A percentile compares a stretch with the other conserved stretches of the same genome.
phyloP scores from a whole-genome alignment of 805 yeast species.

The Hanseniaspora lindneri region DNA sequence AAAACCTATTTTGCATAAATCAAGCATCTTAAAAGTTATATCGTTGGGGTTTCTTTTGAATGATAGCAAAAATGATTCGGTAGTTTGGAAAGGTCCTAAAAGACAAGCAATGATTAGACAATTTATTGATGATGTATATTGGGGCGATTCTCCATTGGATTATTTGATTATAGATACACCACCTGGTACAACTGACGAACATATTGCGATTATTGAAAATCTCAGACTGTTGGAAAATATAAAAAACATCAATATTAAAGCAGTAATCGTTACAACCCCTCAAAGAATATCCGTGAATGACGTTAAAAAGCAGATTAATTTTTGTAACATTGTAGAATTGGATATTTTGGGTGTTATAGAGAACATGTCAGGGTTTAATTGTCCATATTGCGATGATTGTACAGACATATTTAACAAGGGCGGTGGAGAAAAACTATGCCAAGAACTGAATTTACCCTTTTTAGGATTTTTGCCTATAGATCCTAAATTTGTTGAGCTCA shows the following conservation, averaged over 20 bases:
- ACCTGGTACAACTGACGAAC: constrained; percentile 98
- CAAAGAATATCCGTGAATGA: constrained; percentile 89
- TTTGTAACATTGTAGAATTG: constrained; percentile 76
- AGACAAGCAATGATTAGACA: constrained; percentile 96
- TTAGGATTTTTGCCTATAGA: constrained; percentile 89
- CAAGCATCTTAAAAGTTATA: constrained; percentile 41
- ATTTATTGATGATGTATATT: constrained; percentile 75
- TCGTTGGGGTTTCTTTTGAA: constrained; percentile 78
- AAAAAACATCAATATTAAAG: constrained; percentile 34
- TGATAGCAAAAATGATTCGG: constrained; percentile 66
- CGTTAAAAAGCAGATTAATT: constrained; percentile 85
- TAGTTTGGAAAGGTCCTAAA: constrained; percentile 98
- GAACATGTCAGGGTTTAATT: constrained; percentile 92
- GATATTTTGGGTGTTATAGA: constrained; percentile 77
- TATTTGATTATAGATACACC: constrained; percentile 90
- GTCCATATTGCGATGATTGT: constrained; percentile 87
- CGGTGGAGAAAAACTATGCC: constrained; percentile 72
- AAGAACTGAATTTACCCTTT: constrained; percentile 47
- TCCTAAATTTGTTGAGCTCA: constrained; percentile 75
- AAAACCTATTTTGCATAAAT: constrained; percentile 29
- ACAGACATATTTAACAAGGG: constrained; percentile 88
- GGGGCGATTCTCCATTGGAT: constrained; percentile 61
- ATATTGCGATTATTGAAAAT: constrained; percentile 91
- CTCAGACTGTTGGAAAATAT: constrained; percentile 33
- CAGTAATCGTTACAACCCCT: constrained; percentile 91